Base-by-base conservation (phyloP, 106 monocot species). In the Dendrobium officinale region DNA sequence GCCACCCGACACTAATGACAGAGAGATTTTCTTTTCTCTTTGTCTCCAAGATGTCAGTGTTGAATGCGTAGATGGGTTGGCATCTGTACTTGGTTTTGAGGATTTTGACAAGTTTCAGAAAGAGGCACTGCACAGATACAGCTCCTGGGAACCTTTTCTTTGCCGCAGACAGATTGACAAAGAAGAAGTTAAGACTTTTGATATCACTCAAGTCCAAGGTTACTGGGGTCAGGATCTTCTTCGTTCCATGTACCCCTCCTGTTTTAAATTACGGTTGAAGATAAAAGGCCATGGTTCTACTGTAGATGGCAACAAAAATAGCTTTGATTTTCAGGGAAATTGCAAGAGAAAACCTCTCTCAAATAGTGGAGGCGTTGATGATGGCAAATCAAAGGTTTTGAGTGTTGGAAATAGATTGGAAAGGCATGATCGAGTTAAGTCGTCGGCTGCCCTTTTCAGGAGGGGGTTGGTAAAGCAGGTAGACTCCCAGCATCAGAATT, bases 31-130 rank as follows among this genome's bases (percentile, higher is more conserved):
- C 91, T 90, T 87, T 83, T 88, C 96, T 79, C 88, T 77, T 77
- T 90, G 88, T 83, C 85, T 87, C 80, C 96, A 96, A 90, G 90
- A 92, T 85, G 67, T 96, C 70, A 93, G 87, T 74, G 86, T 92
- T 67, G 93, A 96, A 84, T 93, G 96, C 87, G 88, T 96, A 75
- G 93, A 96, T 86, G 96, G 93, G 77, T 75, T 96, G 41, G 90
- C 90, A 31, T 77, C 87, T 2, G 90, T 96, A 44, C 87, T 96
- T 56, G 85, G 86, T 78, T 22, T 79, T 29, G 83, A 93, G 73
- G 90, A 96, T 84, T 96, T 86, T 87, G 87, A 87, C 44, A 91
- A 85, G 80, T 93, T 87, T 82, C 84, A 84, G 40, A 84, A 80
- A 75, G 84, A 78, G n/a, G 75, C 79, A 56, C 86, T 20, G 43